phyloP scores from a whole-genome alignment of 176 grass and related monocot genomes.

The Carex littledalei region DNA sequence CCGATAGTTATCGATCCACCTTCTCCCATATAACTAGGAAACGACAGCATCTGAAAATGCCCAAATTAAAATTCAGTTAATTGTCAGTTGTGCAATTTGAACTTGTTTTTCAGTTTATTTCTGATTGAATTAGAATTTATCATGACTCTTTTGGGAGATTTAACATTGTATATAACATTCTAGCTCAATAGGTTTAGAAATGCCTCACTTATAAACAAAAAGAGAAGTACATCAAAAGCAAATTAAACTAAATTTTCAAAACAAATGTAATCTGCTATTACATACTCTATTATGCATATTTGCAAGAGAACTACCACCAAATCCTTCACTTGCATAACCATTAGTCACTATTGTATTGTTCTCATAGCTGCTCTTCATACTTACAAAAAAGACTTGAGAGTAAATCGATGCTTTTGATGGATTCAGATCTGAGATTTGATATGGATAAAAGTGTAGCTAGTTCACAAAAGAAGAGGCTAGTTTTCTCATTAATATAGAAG shows the following conservation, averaged over 20 bases:
- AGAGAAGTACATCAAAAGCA: neutral
- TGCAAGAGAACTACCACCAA: slow-evolving; percentile 5
- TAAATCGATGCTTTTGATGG: slow-evolving; percentile 32
- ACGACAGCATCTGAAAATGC: slow-evolving; percentile 46
- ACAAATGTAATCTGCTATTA: neutral
- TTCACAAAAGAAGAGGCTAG: neutral
- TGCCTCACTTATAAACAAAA: neutral
- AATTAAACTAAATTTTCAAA: neutral
- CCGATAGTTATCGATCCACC: slow-evolving; percentile 38
- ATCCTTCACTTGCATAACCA: slow-evolving; percentile 40
- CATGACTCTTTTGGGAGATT: neutral
- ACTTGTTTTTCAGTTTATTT: neutral
- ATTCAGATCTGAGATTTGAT: slow-evolving; percentile 5
- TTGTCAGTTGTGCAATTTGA: neutral
- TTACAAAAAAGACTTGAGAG: slow-evolving; percentile 36
- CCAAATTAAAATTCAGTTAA: neutral
- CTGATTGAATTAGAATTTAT: neutral
- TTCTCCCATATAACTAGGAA: slow-evolving; percentile 52
- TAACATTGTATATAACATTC: neutral
- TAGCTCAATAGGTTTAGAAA: neutral
- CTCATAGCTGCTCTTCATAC: slow-evolving; percentile 42
- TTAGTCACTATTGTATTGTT: slow-evolving; percentile 38
- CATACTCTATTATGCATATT: slow-evolving; percentile 42
- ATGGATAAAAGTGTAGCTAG: slow-evolving; percentile 38
- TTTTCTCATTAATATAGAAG: neutral